Percentiles rank a stretch among this genome's conserved stretches.
Conservation (phyloP, 495 filamentous ascomycete species). For the Aspergillus ostianus region DNA sequence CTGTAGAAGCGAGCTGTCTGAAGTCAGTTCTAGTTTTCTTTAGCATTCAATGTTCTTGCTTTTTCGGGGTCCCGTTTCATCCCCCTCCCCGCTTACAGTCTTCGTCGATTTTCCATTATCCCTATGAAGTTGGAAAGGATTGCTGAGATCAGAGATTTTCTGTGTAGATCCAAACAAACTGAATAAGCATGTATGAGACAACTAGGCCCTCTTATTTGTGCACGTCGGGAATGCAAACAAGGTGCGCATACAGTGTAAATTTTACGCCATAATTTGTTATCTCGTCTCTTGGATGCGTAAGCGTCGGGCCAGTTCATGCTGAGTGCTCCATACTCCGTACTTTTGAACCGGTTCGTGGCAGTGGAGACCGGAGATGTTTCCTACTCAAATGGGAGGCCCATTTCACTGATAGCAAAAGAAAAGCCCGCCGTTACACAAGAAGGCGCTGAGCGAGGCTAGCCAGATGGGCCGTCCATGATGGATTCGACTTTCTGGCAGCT, state of each 20-base stretch:
- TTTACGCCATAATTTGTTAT: background rate
- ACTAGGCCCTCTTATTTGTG: background rate
- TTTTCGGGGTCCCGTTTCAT: too few species aligned
- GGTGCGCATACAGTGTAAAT: background rate
- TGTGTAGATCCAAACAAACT: background rate
- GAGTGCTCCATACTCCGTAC: background rate
- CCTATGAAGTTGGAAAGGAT: too few species aligned
- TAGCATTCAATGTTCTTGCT: background rate
- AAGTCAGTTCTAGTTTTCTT: background rate
- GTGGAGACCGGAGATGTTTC: background rate
- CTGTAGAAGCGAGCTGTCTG: background rate
- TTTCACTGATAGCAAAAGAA: background rate
- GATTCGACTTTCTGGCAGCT: background rate
- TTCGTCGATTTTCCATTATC: too few species aligned
- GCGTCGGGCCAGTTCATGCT: background rate
- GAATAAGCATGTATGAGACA: background rate
- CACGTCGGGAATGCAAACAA: background rate
- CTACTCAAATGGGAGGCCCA: background rate
- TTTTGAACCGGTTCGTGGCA: slow-evolving; percentile 2
- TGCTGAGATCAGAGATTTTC: too few species aligned
- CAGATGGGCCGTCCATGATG: background rate
- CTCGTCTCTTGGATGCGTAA: background rate
- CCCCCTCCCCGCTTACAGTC: too few species aligned
- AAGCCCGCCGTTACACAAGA: background rate
- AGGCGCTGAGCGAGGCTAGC: background rate